Evolutionary conservation across 192 early-diverging fungal genomes (phyloP).

Genomic region (Coemansia sp.): DNA sequence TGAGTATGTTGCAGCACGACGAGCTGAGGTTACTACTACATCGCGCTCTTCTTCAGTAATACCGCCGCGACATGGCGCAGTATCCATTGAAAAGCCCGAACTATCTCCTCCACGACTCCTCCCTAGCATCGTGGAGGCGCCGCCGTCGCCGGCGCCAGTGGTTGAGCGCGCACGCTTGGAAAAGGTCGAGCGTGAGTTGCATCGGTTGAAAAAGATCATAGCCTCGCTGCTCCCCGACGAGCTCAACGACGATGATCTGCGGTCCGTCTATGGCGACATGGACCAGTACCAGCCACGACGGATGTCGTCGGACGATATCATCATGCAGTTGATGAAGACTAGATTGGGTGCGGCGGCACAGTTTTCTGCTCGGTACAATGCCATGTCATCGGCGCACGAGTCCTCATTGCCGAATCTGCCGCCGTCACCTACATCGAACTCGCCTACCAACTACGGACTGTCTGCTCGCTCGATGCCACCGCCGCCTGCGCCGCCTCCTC

Average conservation of each 20-base stretch:
- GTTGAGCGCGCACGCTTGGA: slow-evolving; percentile 43
- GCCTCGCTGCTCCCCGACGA: slow-evolving; percentile 47
- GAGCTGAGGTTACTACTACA: neutral
- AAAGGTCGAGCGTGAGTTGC: slow-evolving; percentile 52
- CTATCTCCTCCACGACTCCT: neutral
- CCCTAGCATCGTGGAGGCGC: neutral
- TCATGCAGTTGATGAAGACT: slow-evolving; percentile 32
- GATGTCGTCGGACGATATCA: slow-evolving; percentile 27
- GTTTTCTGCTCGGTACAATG: neutral
- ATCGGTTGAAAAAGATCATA: slow-evolving; percentile 48
- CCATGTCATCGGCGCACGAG: neutral
- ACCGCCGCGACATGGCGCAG: neutral
- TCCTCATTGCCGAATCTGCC: slow-evolving; percentile 7
- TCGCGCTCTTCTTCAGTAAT: too few species aligned
- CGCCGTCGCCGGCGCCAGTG: neutral
- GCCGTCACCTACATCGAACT: slow-evolving; percentile 7
- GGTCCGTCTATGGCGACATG: slow-evolving; percentile 49
- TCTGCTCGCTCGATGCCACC: slow-evolving; percentile 5
- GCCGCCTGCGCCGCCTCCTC: slow-evolving; percentile 22
- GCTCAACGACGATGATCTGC: slow-evolving; percentile 52
- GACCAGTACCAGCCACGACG: slow-evolving; percentile 20
- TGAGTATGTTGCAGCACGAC: neutral
- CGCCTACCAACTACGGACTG: slow-evolving; percentile 7
- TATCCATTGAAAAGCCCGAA: neutral
- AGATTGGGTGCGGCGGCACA: slow-evolving; percentile 17